Evolutionary conservation across 768 basidiomycete genomes (phyloP).

Genomic region (Boletus vinaceobasis): DNA sequence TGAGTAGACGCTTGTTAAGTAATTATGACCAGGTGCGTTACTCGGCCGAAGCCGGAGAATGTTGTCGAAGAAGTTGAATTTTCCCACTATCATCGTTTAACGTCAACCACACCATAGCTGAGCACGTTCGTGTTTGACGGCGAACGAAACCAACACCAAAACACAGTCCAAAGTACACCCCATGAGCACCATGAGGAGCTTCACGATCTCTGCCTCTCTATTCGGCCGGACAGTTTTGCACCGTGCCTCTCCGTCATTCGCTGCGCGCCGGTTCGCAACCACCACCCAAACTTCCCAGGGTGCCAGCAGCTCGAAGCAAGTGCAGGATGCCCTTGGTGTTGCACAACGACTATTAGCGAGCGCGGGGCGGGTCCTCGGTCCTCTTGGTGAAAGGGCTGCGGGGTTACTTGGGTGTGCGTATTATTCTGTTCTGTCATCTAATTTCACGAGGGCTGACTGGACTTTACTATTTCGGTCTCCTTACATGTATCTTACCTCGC

Average conservation of each 20-base stretch:
- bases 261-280: slow-evolving; percentile 41
- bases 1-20: no score
- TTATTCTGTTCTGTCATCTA: not conserved
- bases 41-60: slow-evolving; percentile 9
- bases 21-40: no score
- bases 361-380: slow-evolving; percentile 46
- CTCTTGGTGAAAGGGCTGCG: slow-evolving; percentile 52
- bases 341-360: slow-evolving; percentile 56
- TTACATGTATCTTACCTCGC: not conserved
- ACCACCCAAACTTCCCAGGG: slow-evolving; percentile 35
- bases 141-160: slow-evolving; percentile 1
- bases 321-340: slow-evolving; percentile 59
- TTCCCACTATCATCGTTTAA: not conserved
- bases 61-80: not conserved
- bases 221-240: slow-evolving; percentile 23
- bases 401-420: slow-evolving; percentile 54
- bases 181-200: slow-evolving; percentile 17
- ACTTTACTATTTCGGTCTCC: not conserved
- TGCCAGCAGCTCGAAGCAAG: slow-evolving; percentile 55
- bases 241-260: slow-evolving; percentile 14
- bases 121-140: slow-evolving; percentile 3
- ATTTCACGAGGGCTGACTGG: not conserved
- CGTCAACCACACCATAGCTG: not conserved
- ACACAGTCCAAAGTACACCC: slow-evolving; percentile 1
- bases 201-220: slow-evolving; percentile 22